These are phyloP conservation scores for Leccinum aurantiacum DNA, from an alignment of 768 basidiomycete species.

Conservation along the genomic window DNA sequence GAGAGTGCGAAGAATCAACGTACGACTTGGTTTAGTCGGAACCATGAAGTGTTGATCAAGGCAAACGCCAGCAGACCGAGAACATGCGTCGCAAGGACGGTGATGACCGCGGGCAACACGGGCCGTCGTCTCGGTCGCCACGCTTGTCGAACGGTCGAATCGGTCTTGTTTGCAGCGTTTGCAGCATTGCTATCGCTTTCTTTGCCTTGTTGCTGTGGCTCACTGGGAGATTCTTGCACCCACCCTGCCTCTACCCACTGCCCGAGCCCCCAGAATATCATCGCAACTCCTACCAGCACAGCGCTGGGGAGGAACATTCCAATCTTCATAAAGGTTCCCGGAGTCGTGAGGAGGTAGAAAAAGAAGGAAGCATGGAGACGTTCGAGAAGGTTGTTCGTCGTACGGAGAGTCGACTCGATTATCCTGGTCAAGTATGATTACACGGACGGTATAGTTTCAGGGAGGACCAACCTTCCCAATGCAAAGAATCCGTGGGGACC, in stretches of 20 bases:
- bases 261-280: conserved; percentile 82
- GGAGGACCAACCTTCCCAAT: conserved; percentile 69
- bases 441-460: no score
- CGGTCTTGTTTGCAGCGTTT: neutral
- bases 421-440: conserved; percentile 44
- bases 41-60: conserved; percentile 45
- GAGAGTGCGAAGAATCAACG: conserved; percentile 7
- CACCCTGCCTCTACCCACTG: conserved; percentile 71
- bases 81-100: conserved; percentile 57
- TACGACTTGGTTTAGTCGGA: conserved; percentile 44
- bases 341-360: conserved; percentile 71
- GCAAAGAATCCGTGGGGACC: conserved; percentile 97
- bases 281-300: conserved; percentile 76
- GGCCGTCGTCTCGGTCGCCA: conserved; percentile 45
- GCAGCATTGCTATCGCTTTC: conserved; percentile 14
- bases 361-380: conserved; percentile 97
- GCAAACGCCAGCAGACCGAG: conserved; percentile 54
- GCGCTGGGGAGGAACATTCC: conserved; percentile 89
- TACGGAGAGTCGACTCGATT: conserved; percentile 84
- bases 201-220: conserved; percentile 8
- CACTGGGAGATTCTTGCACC: conserved; percentile 24
- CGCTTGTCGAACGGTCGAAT: conserved; percentile 1
- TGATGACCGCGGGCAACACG: conserved; percentile 50
- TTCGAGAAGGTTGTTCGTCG: conserved; percentile 92
- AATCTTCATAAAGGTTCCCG: conserved; percentile 79